Base-by-base conservation (phyloP, 106 monocot genomes). In the Allium fistulosum region DNA sequence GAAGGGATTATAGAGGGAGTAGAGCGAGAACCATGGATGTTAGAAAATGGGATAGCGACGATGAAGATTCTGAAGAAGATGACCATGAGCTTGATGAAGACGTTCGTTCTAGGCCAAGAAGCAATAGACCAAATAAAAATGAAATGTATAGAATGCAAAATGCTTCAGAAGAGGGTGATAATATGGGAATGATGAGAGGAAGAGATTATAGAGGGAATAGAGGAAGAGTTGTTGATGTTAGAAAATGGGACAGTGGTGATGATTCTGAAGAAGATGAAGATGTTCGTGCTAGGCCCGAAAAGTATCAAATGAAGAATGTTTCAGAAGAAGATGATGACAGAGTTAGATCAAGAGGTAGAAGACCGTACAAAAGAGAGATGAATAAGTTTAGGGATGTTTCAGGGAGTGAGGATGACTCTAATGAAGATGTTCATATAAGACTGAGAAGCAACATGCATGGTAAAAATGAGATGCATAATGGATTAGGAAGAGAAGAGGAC, bases 51-150 rank as follows among this genome's bases (percentile, higher is more conserved):
- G 72, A 83, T 48, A 70, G 70, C 51, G 80, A 58, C 18, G 83
- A 83, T 73, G 85, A 86, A 11, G 78, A 59, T 72, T 83, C 84
- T 10, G 84, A 84, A 11, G 73, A 76, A 7, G 80, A 74, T 45
- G 80, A 82, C 76, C 82, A 74, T 14, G 48, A 59, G 8, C 48
- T 47, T 17, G 65, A 63, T 5, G 46, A 64, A 49, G 64, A 65
- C 46, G 49, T 65, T 18, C 65, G 16, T 8, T 16, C 50, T 49
- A 49, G 10, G 50, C 26, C 22, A 18, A 18, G 49, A 49, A 65
- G 49, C n/a, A 49, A 8, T 26, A 17, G 8, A 49, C 49, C 6
- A 17, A 17, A 4, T 3, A 49, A 49, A 18, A 17, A 17, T 49
- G 65, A 49, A 2, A 65, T 49, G 16, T 49, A 17, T 37, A 5